These are phyloP conservation scores for Cucumis melo DNA, from an alignment of 306 rosid genomes.

Conservation along the genomic window DNA sequence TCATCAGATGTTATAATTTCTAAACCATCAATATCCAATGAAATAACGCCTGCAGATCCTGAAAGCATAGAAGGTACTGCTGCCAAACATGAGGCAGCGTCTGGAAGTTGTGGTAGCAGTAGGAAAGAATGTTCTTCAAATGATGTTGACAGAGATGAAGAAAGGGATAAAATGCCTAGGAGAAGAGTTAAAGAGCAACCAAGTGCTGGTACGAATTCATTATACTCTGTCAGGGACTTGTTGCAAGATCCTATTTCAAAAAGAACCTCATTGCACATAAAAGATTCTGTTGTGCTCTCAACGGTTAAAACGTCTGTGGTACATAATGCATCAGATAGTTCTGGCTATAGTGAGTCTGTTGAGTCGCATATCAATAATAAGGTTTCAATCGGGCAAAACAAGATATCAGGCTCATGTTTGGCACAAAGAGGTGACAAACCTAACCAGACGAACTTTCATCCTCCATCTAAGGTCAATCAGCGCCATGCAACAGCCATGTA, in stretches of 20 bases:
- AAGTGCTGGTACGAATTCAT: slow-evolving; percentile 33
- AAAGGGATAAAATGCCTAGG: slow-evolving; percentile 27
- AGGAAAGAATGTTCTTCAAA: slow-evolving; percentile 39
- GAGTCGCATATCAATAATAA: slow-evolving; percentile 41
- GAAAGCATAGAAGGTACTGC: slow-evolving; percentile 24
- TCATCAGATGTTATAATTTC: slow-evolving; percentile 30
- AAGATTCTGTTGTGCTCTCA: slow-evolving; percentile 33
- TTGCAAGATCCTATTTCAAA: slow-evolving; percentile 47
- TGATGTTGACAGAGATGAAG: slow-evolving; percentile 45
- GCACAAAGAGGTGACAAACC: slow-evolving; percentile 58
- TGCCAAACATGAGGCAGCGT: slow-evolving; percentile 27
- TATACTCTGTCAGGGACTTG: slow-evolving; percentile 36
- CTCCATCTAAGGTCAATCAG: slow-evolving; percentile 62
- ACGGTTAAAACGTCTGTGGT: slow-evolving; percentile 38
- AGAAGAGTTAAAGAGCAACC: slow-evolving; percentile 50
- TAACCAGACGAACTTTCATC: slow-evolving; percentile 40
- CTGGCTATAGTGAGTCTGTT: slow-evolving; percentile 33
- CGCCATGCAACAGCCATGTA: slow-evolving; percentile 32
- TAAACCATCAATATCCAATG: slow-evolving; percentile 25
- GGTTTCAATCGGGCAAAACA: slow-evolving; percentile 39
- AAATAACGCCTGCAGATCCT: slow-evolving; percentile 36
- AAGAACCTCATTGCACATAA: slow-evolving; percentile 33
- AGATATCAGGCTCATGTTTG: slow-evolving; percentile 36
- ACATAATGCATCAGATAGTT: slow-evolving; percentile 26
- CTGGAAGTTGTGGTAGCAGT: slow-evolving; percentile 30